Conservation (phyloP, 495 filamentous ascomycete species). For the Tricharina praecox region DNA sequence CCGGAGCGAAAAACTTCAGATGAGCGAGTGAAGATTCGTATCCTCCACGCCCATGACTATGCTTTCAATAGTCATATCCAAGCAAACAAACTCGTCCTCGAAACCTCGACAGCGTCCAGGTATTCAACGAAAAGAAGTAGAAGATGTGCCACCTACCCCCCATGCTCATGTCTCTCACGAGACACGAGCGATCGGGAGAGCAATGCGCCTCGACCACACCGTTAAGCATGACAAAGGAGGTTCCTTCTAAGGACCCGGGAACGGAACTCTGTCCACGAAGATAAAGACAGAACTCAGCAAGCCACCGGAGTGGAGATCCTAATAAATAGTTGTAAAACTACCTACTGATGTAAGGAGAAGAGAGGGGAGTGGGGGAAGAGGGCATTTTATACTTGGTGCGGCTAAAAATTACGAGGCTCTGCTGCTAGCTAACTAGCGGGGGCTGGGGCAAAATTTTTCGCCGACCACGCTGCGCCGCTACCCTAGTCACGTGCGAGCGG, state of each 20-base stretch:
- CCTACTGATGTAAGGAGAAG: slow-evolving; percentile 24
- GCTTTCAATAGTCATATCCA: too few species aligned
- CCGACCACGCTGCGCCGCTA: too few species aligned
- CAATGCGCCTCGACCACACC: background rate
- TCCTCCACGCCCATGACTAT: too few species aligned
- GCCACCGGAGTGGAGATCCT: slow-evolving; percentile 28
- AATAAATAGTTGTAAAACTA: slow-evolving; percentile 19
- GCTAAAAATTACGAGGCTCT: too few species aligned
- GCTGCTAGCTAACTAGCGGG: too few species aligned
- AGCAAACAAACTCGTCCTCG: too few species aligned
- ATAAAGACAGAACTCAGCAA: slow-evolving; percentile 27
- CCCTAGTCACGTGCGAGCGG: too few species aligned
- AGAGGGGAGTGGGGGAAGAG: slow-evolving; percentile 6
- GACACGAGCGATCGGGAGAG: background rate
- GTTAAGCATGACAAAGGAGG: slow-evolving; percentile 21
- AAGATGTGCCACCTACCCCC: slow-evolving; percentile 1
- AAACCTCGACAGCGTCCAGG: background rate
- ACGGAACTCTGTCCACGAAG: slow-evolving; percentile 25
- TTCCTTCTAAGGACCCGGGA: slow-evolving; percentile 27
- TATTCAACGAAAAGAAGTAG: background rate
- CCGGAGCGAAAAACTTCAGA: too few species aligned
- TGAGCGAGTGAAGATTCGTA: too few species aligned
- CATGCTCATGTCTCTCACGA: background rate
- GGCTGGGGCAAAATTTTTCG: too few species aligned
- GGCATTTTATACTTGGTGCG: slow-evolving; percentile 9